Conservation (phyloP, 2,329 filamentous ascomycete species). For the Calonectria henricotiae region DNA sequence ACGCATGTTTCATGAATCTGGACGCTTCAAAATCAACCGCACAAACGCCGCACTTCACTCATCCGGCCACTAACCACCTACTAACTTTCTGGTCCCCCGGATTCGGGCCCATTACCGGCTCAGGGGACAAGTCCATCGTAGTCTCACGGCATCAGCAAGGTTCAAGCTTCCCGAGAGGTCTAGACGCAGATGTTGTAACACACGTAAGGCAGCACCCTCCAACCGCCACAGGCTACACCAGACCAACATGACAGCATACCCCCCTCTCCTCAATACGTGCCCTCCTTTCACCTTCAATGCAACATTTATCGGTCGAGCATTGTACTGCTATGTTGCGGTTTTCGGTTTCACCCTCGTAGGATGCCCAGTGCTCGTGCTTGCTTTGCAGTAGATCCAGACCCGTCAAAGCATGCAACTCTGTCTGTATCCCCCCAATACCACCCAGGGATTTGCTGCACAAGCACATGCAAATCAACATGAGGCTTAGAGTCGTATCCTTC, state of each 20-base stretch:
- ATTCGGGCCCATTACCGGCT: conserved; percentile 3
- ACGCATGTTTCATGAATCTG: conserved; percentile 17
- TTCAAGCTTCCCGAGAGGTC: conserved; percentile 29
- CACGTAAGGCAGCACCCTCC: conserved; percentile 13
- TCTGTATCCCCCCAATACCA: conserved; percentile 31
- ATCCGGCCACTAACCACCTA: neutral
- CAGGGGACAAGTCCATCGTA: neutral
- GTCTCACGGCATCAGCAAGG: conserved; percentile 21
- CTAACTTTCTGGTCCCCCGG: neutral
- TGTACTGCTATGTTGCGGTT: neutral
- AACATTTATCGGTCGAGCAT: conserved; percentile 21
- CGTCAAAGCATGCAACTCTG: neutral
- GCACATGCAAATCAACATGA: conserved; percentile 32
- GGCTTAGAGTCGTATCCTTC: conserved; percentile 18
- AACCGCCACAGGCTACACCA: conserved; percentile 35
- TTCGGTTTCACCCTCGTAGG: neutral
- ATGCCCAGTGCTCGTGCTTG: conserved; percentile 1
- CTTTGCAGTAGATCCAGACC: conserved; percentile 18
- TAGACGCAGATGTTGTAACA: conserved; percentile 15
- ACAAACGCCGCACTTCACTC: conserved; percentile 5
- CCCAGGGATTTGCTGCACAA: conserved; percentile 3
- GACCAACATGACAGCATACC: conserved; percentile 31
- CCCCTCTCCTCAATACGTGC: conserved; percentile 29
- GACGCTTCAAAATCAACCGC: neutral
- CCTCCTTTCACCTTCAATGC: conserved; percentile 34